Percentiles rank a stretch among this genome's conserved stretches.
Conservation (phyloP, 139 green algal species). For the Desmodesmus armatus region DNA sequence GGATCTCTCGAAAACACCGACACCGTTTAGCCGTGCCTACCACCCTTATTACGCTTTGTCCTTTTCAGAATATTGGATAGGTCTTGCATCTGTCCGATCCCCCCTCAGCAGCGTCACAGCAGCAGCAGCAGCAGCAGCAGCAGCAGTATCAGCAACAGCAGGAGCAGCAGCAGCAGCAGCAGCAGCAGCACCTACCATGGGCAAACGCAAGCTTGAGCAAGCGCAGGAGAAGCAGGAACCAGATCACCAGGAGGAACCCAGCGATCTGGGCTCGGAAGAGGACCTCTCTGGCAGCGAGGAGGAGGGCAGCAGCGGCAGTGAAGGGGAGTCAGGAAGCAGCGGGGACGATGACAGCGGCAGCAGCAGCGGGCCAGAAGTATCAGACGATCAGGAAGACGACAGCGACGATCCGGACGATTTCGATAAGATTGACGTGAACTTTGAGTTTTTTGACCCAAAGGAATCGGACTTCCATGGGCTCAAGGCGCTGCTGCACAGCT, state of each 20-base stretch:
- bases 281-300: conserved; percentile 16
- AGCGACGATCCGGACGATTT: conserved; percentile 54
- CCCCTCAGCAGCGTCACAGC: too few species aligned
- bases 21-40: too few species aligned
- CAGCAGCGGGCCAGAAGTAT: conserved; percentile 38
- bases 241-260: conserved; percentile 2
- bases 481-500: conserved; percentile 80
- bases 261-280: conserved; percentile 1
- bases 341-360: neutral
- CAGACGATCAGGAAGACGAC: conserved; percentile 46
- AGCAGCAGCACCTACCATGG: too few species aligned
- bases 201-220: conserved; percentile 6
- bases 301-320: neutral
- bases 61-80: too few species aligned
- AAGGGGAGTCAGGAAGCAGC: neutral
- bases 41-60: too few species aligned
- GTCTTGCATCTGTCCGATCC: too few species aligned
- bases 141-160: too few species aligned
- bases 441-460: conserved; percentile 90
- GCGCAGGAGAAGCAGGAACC: conserved; percentile 11
- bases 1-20: too few species aligned
- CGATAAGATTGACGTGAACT: conserved; percentile 83
- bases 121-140: too few species aligned
- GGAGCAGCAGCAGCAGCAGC: too few species aligned
- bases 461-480: conserved; percentile 92